phyloP scores from a whole-genome alignment of 805 yeast genomes.

The Wickerhamiella musiphila region DNA sequence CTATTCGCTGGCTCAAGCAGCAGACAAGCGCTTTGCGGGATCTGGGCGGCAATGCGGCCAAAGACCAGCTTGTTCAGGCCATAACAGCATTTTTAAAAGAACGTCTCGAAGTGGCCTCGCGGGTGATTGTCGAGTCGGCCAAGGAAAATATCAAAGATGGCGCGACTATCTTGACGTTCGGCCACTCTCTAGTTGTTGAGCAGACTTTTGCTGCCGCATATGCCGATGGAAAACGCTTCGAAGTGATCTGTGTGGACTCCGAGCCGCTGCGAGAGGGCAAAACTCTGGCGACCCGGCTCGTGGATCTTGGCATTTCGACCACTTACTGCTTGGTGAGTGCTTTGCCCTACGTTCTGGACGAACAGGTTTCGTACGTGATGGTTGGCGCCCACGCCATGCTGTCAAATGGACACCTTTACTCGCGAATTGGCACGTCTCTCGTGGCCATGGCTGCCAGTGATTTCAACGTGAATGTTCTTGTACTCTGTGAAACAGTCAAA shows the following conservation, averaged over 20 bases:
- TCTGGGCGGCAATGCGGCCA: slow-evolving; percentile 47
- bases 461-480: slow-evolving; percentile 82
- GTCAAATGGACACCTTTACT: slow-evolving; percentile 81
- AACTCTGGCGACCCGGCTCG: slow-evolving; percentile 46
- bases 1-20: slow-evolving; percentile 93
- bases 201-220: slow-evolving; percentile 56
- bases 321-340: slow-evolving; percentile 70
- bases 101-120: slow-evolving; percentile 66
- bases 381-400: slow-evolving; percentile 95
- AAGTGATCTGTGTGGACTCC: slow-evolving; percentile 77
- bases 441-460: slow-evolving; percentile 81
- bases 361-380: slow-evolving; percentile 68
- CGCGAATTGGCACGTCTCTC: slow-evolving; percentile 89
- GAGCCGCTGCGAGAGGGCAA: slow-evolving; percentile 92
- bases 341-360: slow-evolving; percentile 61
- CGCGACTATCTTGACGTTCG: slow-evolving; percentile 71
- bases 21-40: slow-evolving; percentile 73
- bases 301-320: slow-evolving; percentile 45
- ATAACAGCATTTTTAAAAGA: slow-evolving; percentile 75
- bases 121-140: slow-evolving; percentile 67
- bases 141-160: slow-evolving; percentile 58
- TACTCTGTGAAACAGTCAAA: slow-evolving; percentile 88
- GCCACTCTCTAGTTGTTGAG: slow-evolving; percentile 69
- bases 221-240: slow-evolving; percentile 42
- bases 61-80: slow-evolving; percentile 38